Conservation (phyloP, 805 yeast genomes). For the Henningerozyma blattae region DNA sequence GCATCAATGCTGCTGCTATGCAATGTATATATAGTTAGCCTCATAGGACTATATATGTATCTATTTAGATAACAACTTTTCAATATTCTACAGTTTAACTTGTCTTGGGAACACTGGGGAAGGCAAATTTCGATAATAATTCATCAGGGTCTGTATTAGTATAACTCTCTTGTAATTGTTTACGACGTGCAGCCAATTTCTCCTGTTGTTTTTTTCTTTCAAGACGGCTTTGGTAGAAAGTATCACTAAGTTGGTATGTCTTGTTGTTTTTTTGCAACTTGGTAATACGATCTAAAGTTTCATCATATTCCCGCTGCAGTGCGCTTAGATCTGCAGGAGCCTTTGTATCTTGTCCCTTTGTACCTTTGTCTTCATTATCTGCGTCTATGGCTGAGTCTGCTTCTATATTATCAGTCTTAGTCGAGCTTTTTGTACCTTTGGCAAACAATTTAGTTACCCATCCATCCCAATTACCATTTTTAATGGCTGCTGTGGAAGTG, state of each 20-base stretch:
- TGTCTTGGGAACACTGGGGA: conserved; percentile 18
- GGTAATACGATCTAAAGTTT: conserved; percentile 11
- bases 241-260: conserved; percentile 12
- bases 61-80: no score
- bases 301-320: conserved; percentile 9
- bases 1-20: no score
- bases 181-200: conserved; percentile 4
- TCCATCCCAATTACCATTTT: conserved; percentile 20
- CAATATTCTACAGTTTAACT: neutral
- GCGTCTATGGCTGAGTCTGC: conserved; percentile 1
- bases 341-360: conserved; percentile 1
- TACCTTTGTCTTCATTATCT: conserved; percentile 1
- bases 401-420: neutral
- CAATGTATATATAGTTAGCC: no score
- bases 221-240: conserved; percentile 15
- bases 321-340: neutral
- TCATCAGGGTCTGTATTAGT: conserved; percentile 21
- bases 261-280: conserved; percentile 9
- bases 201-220: conserved; percentile 7
- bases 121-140: conserved; percentile 10
- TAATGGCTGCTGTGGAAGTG: conserved; percentile 2
- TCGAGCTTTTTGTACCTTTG: neutral
- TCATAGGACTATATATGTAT: no score
- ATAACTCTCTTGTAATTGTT: conserved; percentile 15
- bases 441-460: conserved; percentile 21